Evolutionary conservation across 345 rosid species (phyloP).

Genomic region (Brassica incana): DNA sequence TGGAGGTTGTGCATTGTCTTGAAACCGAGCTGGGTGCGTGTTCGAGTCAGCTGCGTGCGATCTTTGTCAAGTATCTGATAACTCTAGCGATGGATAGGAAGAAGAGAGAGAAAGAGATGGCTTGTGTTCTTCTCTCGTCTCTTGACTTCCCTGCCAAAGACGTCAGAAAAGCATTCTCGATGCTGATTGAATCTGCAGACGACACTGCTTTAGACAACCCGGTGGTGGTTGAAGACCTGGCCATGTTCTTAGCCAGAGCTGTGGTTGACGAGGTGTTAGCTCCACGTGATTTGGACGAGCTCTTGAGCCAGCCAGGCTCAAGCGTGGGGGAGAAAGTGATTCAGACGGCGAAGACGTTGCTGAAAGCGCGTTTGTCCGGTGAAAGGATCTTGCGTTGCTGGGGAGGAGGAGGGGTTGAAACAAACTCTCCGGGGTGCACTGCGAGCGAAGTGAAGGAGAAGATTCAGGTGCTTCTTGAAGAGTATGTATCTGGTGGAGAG

Average conservation of each 20-base stretch:
- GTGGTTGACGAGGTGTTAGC: slow-evolving; percentile 85
- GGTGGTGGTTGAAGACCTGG: slow-evolving; percentile 78
- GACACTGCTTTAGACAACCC: slow-evolving; percentile 84
- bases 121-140: slow-evolving; percentile 73
- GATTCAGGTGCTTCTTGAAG: slow-evolving; percentile 67
- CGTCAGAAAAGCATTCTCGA: slow-evolving; percentile 57
- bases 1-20: slow-evolving; percentile 63
- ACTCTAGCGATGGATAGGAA: slow-evolving; percentile 84
- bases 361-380: slow-evolving; percentile 74
- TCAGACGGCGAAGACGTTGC: slow-evolving; percentile 71
- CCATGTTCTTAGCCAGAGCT: slow-evolving; percentile 78
- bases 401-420: slow-evolving; percentile 69
- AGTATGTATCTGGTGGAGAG: slow-evolving; percentile 81
- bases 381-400: slow-evolving; percentile 83
- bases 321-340: slow-evolving; percentile 59
- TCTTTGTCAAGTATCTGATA: slow-evolving; percentile 69
- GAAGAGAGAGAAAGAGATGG: slow-evolving; percentile 92
- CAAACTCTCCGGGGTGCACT: slow-evolving; percentile 57
- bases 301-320: slow-evolving; percentile 52
- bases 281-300: slow-evolving; percentile 71
- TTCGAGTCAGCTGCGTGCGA: slow-evolving; percentile 57
- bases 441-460: slow-evolving; percentile 76
- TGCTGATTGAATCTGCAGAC: slow-evolving; percentile 77
- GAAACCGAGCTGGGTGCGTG: slow-evolving; percentile 52
- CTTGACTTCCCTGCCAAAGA: slow-evolving; percentile 70